These are phyloP conservation scores for Tetrahymena malaccensis DNA, from an alignment of 73 alveolate species.

Conservation along the genomic window DNA sequence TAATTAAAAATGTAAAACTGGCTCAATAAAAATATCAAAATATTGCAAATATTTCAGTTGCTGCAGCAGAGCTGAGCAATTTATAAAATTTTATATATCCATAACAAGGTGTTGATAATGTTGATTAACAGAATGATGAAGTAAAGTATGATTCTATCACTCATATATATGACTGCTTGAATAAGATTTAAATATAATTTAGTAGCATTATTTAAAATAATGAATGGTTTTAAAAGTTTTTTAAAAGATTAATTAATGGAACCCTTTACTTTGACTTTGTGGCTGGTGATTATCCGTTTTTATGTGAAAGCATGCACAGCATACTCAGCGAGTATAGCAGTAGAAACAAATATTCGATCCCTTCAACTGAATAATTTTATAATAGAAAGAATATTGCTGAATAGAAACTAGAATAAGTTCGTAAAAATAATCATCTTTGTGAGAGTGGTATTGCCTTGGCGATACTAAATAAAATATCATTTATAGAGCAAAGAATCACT, in stretches of 20 bases:
- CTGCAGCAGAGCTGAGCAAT: not conserved
- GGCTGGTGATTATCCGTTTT: not conserved
- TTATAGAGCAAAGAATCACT: not conserved
- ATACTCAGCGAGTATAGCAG: not conserved
- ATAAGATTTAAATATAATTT: not conserved
- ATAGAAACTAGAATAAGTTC: not conserved
- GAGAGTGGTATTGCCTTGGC: not conserved
- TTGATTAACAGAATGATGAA: not conserved
- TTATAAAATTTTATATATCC: not conserved
- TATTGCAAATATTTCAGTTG: not conserved
- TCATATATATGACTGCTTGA: not conserved
- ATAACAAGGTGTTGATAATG: not conserved
- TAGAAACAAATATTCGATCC: not conserved
- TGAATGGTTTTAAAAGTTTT: not conserved
- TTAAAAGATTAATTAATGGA: not conserved
- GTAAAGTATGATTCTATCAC: not conserved
- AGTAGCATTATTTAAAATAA: not conserved
- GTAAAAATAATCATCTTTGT: not conserved
- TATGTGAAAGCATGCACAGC: not conserved
- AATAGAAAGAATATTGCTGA: not conserved
- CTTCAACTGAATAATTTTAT: not conserved
- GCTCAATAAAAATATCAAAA: not conserved
- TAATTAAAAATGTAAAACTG: not conserved
- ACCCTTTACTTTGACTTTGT: not conserved
- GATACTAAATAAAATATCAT: not conserved